These are phyloP conservation scores for Murraya koenigii DNA, from an alignment of 345 rosid genomes.

Conservation along the genomic window DNA sequence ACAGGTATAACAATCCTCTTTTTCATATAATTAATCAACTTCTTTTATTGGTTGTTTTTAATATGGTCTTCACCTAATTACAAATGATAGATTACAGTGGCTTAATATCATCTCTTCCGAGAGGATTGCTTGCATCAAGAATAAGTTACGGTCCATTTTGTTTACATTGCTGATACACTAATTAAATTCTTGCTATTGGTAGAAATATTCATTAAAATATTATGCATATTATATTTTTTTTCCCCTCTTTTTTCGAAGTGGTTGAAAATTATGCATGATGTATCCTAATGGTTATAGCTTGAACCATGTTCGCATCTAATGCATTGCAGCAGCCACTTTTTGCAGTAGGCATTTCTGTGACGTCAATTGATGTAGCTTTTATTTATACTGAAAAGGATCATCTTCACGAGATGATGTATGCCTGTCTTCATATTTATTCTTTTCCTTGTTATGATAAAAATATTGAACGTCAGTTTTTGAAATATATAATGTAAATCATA, in stretches of 20 bases:
- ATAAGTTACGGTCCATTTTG: background rate
- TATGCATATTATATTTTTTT: background rate
- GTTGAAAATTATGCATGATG: background rate
- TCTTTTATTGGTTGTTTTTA: background rate
- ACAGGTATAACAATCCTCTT: constrained; percentile 47
- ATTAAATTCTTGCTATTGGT: background rate
- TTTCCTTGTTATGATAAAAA: background rate
- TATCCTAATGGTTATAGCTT: background rate
- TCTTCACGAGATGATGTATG: background rate
- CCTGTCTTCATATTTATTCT: background rate
- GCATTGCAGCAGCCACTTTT: background rate
- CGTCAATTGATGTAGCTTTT: background rate
- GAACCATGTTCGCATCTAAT: background rate
- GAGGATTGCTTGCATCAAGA: background rate
- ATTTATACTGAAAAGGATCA: background rate
- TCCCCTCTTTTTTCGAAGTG: background rate
- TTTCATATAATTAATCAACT: background rate
- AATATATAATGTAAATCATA: background rate
- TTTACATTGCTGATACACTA: background rate
- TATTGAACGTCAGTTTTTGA: too few relatives aligned
- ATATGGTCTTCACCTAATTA: background rate
- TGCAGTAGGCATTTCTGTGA: background rate
- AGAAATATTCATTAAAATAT: background rate
- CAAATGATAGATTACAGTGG: background rate
- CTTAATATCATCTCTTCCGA: background rate